Evolutionary conservation across 441 rosid genomes (phyloP).

Genomic region (Populus trichocarpa): DNA sequence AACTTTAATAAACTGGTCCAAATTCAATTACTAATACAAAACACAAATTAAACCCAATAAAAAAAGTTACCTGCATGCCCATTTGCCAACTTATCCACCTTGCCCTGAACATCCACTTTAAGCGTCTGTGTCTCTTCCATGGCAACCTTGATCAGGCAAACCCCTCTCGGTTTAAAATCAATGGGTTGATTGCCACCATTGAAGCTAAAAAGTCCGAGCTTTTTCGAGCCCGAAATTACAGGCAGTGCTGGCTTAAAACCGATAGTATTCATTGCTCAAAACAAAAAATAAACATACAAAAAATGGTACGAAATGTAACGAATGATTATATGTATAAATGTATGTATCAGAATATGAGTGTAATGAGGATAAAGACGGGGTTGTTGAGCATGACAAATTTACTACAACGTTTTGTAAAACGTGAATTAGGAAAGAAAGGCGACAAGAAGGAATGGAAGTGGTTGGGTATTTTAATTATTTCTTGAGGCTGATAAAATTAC

Average conservation of each 20-base stretch:
- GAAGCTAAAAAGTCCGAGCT: not conserved
- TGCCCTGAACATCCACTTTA: not conserved
- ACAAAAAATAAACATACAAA: not conserved
- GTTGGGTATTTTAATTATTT: not conserved
- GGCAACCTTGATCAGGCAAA: not conserved
- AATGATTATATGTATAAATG: no score
- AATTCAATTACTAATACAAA: not conserved
- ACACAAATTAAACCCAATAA: not conserved
- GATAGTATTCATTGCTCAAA: conserved; percentile 13
- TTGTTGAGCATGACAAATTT: not conserved
- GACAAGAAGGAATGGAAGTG: not conserved
- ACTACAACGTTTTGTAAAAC: not conserved
- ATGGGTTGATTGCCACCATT: not conserved
- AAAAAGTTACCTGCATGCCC: conserved; percentile 4
- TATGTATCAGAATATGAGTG: not conserved
- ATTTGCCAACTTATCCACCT: conserved; percentile 2
- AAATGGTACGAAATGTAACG: not conserved
- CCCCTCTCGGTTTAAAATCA: not conserved
- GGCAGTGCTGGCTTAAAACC: not conserved
- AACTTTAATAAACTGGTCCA: not conserved
- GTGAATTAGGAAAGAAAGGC: not conserved
- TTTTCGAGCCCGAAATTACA: not conserved
- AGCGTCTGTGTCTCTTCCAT: conserved; percentile 1
- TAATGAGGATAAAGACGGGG: not conserved
- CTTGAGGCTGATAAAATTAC: not conserved